A percentile compares a stretch with the other conserved stretches of the same genome.
These are phyloP conservation scores for Kwoniella shandongensis DNA, from an alignment of 768 basidiomycete species.

Conservation along the genomic window DNA sequence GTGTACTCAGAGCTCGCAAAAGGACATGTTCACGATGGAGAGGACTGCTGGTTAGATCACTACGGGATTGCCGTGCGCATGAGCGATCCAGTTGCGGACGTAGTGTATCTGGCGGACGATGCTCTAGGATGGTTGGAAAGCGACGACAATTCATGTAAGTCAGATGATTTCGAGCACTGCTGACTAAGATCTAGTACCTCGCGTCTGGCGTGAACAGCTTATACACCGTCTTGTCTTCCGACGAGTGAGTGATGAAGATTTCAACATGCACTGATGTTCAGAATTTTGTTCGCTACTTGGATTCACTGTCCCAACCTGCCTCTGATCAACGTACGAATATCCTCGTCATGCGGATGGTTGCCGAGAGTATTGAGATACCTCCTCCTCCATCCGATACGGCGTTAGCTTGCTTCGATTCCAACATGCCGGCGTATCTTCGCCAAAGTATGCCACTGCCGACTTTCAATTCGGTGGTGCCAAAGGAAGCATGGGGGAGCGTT, in stretches of 20 bases:
- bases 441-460: slow-evolving; percentile 49
- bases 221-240: slow-evolving; percentile 33
- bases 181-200: slow-evolving; percentile 11
- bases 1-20: slow-evolving; percentile 78
- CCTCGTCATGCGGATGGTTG: slow-evolving; percentile 9
- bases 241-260: slow-evolving; percentile 28
- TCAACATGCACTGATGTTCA: not conserved
- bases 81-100: slow-evolving; percentile 60
- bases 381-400: not conserved
- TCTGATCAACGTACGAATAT: not conserved
- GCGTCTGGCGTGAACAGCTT: slow-evolving; percentile 26
- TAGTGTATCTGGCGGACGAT: slow-evolving; percentile 62
- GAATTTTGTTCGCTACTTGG: slow-evolving; percentile 13
- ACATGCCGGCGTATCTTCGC: slow-evolving; percentile 36
- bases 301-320: not conserved
- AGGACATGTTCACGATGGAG: slow-evolving; percentile 69
- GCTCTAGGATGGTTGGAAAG: slow-evolving; percentile 64
- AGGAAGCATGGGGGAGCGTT: slow-evolving; percentile 21
- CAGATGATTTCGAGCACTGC: not conserved
- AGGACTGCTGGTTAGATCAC: slow-evolving; percentile 74
- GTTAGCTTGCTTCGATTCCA: slow-evolving; percentile 33
- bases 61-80: slow-evolving; percentile 76
- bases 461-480: slow-evolving; percentile 18
- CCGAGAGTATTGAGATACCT: not conserved
- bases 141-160: slow-evolving; percentile 22